Base-by-base conservation (phyloP, 805 yeast species). In the Schwanniomyces yamadae region DNA sequence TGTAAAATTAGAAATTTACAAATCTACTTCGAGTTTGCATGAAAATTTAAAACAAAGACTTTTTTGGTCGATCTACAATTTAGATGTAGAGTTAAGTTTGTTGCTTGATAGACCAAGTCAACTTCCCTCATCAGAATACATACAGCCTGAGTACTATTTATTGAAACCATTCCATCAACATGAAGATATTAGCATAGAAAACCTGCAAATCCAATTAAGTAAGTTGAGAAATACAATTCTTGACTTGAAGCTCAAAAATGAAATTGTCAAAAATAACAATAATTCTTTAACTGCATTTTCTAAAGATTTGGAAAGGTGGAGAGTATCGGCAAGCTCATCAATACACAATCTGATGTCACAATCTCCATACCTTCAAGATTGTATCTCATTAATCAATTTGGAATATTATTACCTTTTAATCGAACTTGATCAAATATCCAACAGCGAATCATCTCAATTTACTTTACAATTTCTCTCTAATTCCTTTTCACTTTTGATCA, bases 381-480 rank as follows among this genome's bases (percentile, higher is more conserved):
- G 49, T 35, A 57, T 63, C 8, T 55, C 66, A 2, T 40, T 58
- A 23, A 50, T 63, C 12, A 64, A 68, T 42, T 44, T 67, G 38
- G 59, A 65, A 42, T 66, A 63, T 46, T 67, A 61, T 42, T 69
- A 63, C 42, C 45, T 68, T 15, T 46, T 59, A 23, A 59, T 66
- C 16, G 73, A 69, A 45, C 43, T 69, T 18, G 73, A 68, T 48
- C 71, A 65, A 45, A 39, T 66, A 2, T 60, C 68, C 7, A 39
- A 58, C 4, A 58, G 62, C 12, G 66, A 67, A 37, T 58, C 64
- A 33, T 57, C 57, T 31, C 73, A 67, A 41, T 66, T 66, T 44
- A 59, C 70, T 6, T 51, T 66, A 12, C 73, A 68, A 40, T 68
- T 66, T 40, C 49, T 68, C 27, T 61, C 66, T 16, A 63, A 63